Conservation (phyloP, 2,329 filamentous ascomycete species). For the Diaporthe humulicola region DNA sequence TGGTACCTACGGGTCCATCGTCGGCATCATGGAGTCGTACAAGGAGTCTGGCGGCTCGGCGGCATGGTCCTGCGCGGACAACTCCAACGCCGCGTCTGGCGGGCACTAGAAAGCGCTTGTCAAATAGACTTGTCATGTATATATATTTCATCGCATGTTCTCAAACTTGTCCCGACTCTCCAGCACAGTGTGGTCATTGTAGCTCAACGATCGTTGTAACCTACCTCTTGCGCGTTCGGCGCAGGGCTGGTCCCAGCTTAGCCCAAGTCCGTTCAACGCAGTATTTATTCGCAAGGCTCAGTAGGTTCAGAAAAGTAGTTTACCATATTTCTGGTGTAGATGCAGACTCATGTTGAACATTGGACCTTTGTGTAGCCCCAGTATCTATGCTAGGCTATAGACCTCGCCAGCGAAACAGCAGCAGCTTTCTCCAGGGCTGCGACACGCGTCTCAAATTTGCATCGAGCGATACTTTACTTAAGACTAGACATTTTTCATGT, state of each 20-base stretch:
- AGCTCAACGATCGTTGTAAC: neutral
- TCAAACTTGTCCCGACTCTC: neutral
- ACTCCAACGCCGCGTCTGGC: neutral
- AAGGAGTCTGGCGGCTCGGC: neutral
- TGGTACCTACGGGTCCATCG: slow-evolving; percentile 11
- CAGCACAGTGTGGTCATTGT: neutral
- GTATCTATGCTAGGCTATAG: neutral
- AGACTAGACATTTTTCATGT: neutral
- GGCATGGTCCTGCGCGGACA: slow-evolving; percentile 18
- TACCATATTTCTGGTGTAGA: neutral
- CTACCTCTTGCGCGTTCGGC: neutral
- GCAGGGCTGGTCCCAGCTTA: neutral
- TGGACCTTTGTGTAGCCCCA: neutral
- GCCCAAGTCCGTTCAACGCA: neutral
- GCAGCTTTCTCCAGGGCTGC: neutral
- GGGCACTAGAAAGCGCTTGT: neutral
- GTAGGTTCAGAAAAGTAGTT: neutral
- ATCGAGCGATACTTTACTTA: neutral
- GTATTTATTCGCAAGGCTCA: neutral
- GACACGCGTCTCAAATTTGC: neutral
- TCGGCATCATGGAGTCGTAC: slow-evolving; percentile 16
- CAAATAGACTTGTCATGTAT: neutral
- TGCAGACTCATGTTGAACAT: neutral
- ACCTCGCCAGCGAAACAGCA: too few relatives aligned
- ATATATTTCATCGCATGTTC: neutral